Base-by-base conservation (phyloP, 2,329 filamentous ascomycete genomes). In the Ophiocordyceps robertsii region DNA sequence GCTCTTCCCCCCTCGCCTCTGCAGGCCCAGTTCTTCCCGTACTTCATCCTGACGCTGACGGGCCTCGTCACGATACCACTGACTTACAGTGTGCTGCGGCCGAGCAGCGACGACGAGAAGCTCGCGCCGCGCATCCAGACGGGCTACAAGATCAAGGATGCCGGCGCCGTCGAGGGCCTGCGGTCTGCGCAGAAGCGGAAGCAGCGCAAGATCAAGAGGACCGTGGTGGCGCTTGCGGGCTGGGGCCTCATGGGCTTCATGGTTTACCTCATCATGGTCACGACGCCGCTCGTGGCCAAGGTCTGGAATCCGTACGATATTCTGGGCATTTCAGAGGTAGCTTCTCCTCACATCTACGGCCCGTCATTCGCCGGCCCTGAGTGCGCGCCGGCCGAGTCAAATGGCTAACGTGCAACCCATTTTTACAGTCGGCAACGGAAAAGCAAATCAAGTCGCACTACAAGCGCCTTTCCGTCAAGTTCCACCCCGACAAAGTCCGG, bases 231-330 rank as follows among this genome's bases (percentile, higher is more conserved):
- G 43, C 56, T 87, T 38, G 56, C 75, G 29, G 92, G 90, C 50
- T 96, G 89, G 81, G 70, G 76, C 29, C 61, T 88, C 47, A 95
- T 96, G 69, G 84, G 72, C 39, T 85, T 81, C 62, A 96, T 96
- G 87, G 69, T 84, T 27, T 98, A 96, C 62, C 73, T 98, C 46
- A 95, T 96, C 58, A 61, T 80, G 46, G 80, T 84, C 40, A 92
- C 88, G 43, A 77, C 84, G 52, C 75, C 75, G 44, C 77, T 78
- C 2, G 64, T 72, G 29, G 74, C 80, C 39, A 87, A 92, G 66
- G 73, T 95, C 44, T 98, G 90, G 85, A 93, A 98, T 64, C 92
- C 92, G 1, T 98, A 96, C 66, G 85, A 94, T 52, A 93, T 98
- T 53, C 68, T 98, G 44, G 86, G 85, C 38, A 75, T 98, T 44